Evolutionary conservation across 169 alveolate species (phyloP), one percentile per base, ranked within the genome.

Genomic region (Besnoitia besnoiti): DNA sequence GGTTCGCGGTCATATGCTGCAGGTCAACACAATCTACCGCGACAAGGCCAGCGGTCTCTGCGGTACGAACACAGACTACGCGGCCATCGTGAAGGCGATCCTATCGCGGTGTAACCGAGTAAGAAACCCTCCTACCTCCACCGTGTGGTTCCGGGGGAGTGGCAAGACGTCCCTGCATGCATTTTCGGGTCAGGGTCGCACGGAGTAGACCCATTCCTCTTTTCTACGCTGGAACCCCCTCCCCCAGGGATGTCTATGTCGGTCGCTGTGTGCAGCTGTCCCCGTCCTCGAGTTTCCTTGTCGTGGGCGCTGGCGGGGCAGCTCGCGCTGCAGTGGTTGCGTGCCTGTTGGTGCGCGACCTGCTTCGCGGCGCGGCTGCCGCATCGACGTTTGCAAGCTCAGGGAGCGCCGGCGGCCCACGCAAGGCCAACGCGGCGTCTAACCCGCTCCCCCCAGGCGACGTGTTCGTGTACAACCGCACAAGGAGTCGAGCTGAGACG

Each of bases 61-160:
- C 59, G 87, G 87, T 40, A 27, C 59, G 47, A 77, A 77, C 87
- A 77, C 87, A n/a, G 87, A 77, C 59, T 77, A 77, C 59, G 87
- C 87, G 14, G 87, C 87, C 30, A 77, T 77, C 16, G 87, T 42
- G 40, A 77, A 77, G 59, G 87, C 55, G 49, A 77, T 77, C 14
- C 49, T 77, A 14, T 44, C 39, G 12, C 87, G 87, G 47, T 73
- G 82, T n/a, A 30, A n/a, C 82, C 14, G n/a, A 19, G 82, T 73
- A n/a, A 35, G 82, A 42, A 73, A 73, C 33, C 67, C 24, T n/a
- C n/a, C n/a, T n/a, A n/a, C n/a, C n/a, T n/a, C n/a, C n/a, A n/a
- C n/a, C n/a, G 59, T 49, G 59, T 49, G 7, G 59, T 49, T 49
- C 16, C 24, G 16, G 7, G 7, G 59, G 59, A 10, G 59, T 49